phyloP scores from a whole-genome alignment of 1,284 basidiomycete species.

The Kwoniella shivajii region DNA sequence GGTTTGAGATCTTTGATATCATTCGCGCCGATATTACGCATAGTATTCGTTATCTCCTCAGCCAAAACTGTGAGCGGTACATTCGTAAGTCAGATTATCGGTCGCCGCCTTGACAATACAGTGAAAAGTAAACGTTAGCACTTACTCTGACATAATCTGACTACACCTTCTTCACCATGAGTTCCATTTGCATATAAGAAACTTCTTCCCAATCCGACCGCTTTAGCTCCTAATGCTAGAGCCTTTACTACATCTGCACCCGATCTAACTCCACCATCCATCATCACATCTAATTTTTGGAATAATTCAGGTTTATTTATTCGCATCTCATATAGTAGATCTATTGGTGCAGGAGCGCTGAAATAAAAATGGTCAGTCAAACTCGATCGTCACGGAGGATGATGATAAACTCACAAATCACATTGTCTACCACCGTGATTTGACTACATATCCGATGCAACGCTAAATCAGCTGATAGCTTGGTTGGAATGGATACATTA shows the following conservation, averaged over 20 bases:
- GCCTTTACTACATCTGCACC: constrained; percentile 63
- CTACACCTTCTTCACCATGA: constrained; percentile 59
- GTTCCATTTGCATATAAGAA: constrained; percentile 60
- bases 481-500: neutral
- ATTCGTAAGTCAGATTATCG: too few species aligned
- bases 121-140: constrained; percentile 6
- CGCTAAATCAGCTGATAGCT: constrained; percentile 41
- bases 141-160: constrained; percentile 57
- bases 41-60: constrained; percentile 59
- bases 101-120: neutral
- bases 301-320: constrained; percentile 57
- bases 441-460: too few species aligned
- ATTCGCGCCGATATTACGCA: constrained; percentile 59
- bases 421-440: constrained; percentile 59
- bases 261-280: constrained; percentile 60
- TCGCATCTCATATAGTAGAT: constrained; percentile 56
- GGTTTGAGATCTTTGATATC: constrained; percentile 67
- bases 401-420: constrained; percentile 46
- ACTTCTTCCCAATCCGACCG: constrained; percentile 60
- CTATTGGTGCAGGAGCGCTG: constrained; percentile 54
- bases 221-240: constrained; percentile 61
- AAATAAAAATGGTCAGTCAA: neutral
- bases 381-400: neutral
- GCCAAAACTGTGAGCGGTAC: constrained; percentile 51
- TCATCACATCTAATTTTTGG: constrained; percentile 58